Percentiles rank a stretch among this genome's conserved stretches.
Conservation (phyloP, 2,329 filamentous ascomycete species). For the Neocatenulostroma microsporum region DNA sequence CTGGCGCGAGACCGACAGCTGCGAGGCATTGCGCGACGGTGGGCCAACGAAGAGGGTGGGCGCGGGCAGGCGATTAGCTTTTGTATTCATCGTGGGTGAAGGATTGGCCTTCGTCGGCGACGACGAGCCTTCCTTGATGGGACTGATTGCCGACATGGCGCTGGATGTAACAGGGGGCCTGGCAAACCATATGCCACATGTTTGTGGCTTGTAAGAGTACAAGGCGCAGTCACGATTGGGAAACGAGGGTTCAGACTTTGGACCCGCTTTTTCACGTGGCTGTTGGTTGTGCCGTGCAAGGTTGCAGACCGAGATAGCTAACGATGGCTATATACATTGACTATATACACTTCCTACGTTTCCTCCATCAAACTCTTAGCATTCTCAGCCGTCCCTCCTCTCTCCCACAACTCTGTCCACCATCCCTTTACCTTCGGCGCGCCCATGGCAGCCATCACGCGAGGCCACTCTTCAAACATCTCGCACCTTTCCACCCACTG, state of each 20-base stretch:
- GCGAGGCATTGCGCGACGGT: conserved; percentile 66
- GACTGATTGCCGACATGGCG: too few species aligned
- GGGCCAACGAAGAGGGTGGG: conserved; percentile 73
- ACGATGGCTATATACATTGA: too few species aligned
- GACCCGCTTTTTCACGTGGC: too few species aligned
- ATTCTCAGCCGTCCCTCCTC: background rate
- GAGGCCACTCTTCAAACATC: conserved; percentile 10
- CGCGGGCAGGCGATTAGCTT: conserved; percentile 55
- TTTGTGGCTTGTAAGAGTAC: too few species aligned
- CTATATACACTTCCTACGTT: too few species aligned
- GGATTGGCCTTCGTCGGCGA: conserved; percentile 11
- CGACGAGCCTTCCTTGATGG: conserved; percentile 3
- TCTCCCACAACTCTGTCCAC: conserved; percentile 8
- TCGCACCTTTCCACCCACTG: conserved; percentile 10
- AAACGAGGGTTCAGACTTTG: too few species aligned
- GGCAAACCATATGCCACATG: too few species aligned
- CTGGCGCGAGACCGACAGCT: conserved; percentile 36
- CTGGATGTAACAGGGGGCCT: too few species aligned
- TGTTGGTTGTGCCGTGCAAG: too few species aligned
- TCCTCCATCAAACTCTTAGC: conserved; percentile 4
- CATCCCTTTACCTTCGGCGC: conserved; percentile 7
- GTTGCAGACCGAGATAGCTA: too few species aligned
- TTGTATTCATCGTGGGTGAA: conserved; percentile 26
- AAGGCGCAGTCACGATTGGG: too few species aligned
- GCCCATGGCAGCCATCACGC: conserved; percentile 6